Evolutionary conservation across 768 basidiomycete species (phyloP), one percentile per base, ranked within the genome.

Genomic region (Boletus coccyginus): DNA sequence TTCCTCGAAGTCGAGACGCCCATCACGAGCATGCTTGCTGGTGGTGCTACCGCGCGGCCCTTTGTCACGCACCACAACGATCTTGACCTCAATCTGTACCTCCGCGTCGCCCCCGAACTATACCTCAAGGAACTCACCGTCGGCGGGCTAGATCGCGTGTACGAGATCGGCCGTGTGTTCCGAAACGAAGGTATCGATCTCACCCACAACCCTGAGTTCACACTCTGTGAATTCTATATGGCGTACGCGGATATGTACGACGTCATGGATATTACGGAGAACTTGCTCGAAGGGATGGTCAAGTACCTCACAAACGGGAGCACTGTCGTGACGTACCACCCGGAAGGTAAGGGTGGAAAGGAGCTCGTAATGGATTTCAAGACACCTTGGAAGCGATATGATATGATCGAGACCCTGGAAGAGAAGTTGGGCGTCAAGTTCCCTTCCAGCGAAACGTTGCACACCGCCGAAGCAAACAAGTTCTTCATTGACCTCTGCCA

Each of bases 191-290:
- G 95, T 32, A 99, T 99, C 68, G 97, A 99, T 75, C 77, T 99
- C 62, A 99, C 97, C 17, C 97, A 99, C 74, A 99, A 99, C 74
- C 97, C 97, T 62, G 97, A 99, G 73, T 98, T 98, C 77, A 92
- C 93, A 7, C 96, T 98, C 75, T 98, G 96, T 81, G 96, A 99
- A 77, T 98, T 99, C 75, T 99, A 98, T 70, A 98, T 99, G 96
- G 96, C 97, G 32, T 98, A 98, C 65, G 97, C 97, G 56, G 97
- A 98, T 72, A 95, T 96, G 94, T 89, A 92, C 77, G 97, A 98
- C 69, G 56, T 98, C 55, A 98, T 99, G 96, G 97, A 98, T 41
- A 81, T 98, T 55, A 99, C 97, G 16, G 97, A 99, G 74, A 75
- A 77, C 42, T 79, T 99, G 77, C 70, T 98, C 17, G 91, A 94